Evolutionary conservation across 352 stramenopile species (phyloP), one percentile per base, ranked within the genome.

Genomic region (Globisporangium ultimum): DNA sequence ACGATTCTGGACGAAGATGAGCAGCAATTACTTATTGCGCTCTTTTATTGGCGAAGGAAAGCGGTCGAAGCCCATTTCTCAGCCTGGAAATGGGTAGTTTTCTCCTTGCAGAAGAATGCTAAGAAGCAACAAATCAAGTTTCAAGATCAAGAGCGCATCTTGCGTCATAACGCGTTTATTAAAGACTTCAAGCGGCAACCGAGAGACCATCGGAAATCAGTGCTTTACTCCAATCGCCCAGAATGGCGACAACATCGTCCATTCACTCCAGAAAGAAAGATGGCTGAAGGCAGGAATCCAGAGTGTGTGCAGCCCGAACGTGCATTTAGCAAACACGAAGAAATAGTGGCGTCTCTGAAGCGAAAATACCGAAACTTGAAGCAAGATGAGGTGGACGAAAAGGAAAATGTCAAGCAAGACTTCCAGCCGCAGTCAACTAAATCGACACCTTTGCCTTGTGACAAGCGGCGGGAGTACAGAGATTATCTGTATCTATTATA

Each of bases 11-110:
- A 77, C 13, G 69, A 79, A 6, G 60, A 76, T 2, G 61, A 84
- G 22, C 66, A 77, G 48, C 64, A 73, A n/a, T 53, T 77, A 21
- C 67, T 83, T 17, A 65, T 70, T 45, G 74, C 74, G 9, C 63
- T 84, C 34, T 73, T 76, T 54, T 79, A 69, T 53, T 84, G 74
- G 74, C 68, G 71, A 28, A 64, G 58, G 18, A 77, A 78, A 36
- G 59, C 72, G 36, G 55, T 79, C n/a, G 61, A 70, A 55, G 40
- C 58, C 15, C 58, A 84, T 28, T 84, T 84, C 38, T 64, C 51
- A 0, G 67, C 69, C 12, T 84, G 74, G 74, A 84, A 78, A 40
- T 67, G 62, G 50, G 57, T 75, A 2, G 40, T 55, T 5, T 54
- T 53, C 38, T 20, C 47, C 4, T 17, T 41, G 18, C 18, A 46